Evolutionary conservation across 345 rosid species (phyloP).

Genomic region (Citrus reticulata): DNA sequence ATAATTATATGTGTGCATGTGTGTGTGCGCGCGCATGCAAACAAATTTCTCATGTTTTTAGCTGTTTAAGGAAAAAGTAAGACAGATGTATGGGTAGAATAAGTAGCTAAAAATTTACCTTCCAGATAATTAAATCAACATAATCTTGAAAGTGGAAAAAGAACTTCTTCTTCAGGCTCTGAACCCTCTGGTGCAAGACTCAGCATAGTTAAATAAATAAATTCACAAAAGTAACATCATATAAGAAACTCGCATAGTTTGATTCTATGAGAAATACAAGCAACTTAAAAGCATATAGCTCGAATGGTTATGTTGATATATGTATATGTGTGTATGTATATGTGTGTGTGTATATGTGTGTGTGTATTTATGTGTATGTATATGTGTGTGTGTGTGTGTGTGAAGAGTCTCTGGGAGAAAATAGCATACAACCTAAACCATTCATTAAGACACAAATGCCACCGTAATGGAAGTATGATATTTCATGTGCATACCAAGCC

Average conservation of each 20-base stretch:
- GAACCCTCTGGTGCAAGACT: constrained; percentile 59
- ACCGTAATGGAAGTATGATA: not conserved
- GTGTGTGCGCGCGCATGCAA: not conserved
- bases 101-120: constrained; percentile 41
- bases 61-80: not conserved
- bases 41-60: not conserved
- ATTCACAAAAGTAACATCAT: constrained; percentile 4
- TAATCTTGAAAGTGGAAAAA: constrained; percentile 94
- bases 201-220: constrained; percentile 20
- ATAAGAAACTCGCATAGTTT: not conserved
- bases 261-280: not conserved
- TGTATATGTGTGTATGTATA: not conserved
- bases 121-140: constrained; percentile 88
- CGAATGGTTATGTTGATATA: not conserved
- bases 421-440: not conserved
- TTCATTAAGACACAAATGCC: not conserved
- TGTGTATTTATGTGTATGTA: no score
- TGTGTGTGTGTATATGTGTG: no score
- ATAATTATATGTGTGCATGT: no score
- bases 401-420: not conserved
- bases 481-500: not conserved
- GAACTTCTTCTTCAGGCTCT: constrained; percentile 86
- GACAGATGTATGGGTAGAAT: not conserved
- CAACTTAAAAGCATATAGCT: not conserved
- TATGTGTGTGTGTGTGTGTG: no score